Conservation (phyloP, 108 stramenopile species). For the Nitzschia inconspicua region DNA sequence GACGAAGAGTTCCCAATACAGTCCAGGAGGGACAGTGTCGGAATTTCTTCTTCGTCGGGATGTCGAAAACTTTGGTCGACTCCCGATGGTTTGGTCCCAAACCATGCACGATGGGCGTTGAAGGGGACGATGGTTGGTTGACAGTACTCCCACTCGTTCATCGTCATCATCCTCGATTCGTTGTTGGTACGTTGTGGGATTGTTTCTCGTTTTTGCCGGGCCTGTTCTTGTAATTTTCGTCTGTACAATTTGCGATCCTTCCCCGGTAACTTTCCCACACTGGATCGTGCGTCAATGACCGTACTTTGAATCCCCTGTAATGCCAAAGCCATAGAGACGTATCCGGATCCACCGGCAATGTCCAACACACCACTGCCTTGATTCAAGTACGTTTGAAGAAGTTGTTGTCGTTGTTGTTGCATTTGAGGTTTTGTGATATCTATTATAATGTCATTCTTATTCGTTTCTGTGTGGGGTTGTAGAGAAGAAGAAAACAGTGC, state of each 20-base stretch:
- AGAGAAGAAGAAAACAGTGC: too few relatives aligned
- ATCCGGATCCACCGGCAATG: constrained; percentile 81
- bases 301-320: constrained; percentile 60
- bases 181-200: not conserved
- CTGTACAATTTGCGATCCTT: constrained; percentile 68
- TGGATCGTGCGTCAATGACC: constrained; percentile 70
- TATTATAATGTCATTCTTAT: not conserved
- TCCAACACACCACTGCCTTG: constrained; percentile 60
- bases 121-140: constrained; percentile 35
- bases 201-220: not conserved
- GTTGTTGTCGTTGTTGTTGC: not conserved
- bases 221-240: constrained; percentile 33
- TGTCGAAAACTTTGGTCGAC: constrained; percentile 53
- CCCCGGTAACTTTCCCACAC: constrained; percentile 60
- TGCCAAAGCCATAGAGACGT: constrained; percentile 69
- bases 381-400: constrained; percentile 29
- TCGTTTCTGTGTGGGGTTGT: not conserved
- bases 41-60: constrained; percentile 35
- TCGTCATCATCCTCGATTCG: not conserved
- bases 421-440: not conserved
- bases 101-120: constrained; percentile 53
- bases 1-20: too few relatives aligned
- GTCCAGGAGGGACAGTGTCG: constrained; percentile 18
- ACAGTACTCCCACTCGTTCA: constrained; percentile 12
- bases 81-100: constrained; percentile 45